Percentiles rank a stretch among this genome's conserved stretches.
These are phyloP conservation scores for Exophiala calicioides DNA, from an alignment of 2,329 filamentous ascomycete genomes.

Conservation along the genomic window DNA sequence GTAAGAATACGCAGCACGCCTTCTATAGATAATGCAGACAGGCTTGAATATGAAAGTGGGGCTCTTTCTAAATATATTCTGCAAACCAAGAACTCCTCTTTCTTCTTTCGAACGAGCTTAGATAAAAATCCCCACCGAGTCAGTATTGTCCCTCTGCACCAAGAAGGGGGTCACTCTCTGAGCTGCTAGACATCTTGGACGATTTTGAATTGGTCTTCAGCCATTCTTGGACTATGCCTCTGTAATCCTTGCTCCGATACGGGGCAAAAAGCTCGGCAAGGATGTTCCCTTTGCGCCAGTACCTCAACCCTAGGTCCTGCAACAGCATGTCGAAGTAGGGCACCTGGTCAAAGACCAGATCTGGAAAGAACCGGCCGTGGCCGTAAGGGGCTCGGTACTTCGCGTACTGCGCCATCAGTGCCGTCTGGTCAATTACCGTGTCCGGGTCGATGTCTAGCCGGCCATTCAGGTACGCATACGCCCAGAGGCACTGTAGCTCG, in stretches of 20 bases:
- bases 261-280: conserved; percentile 40
- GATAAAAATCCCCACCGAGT: too few species aligned
- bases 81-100: too few species aligned
- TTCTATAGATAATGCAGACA: too few species aligned
- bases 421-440: conserved; percentile 55
- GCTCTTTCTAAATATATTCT: too few species aligned
- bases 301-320: conserved; percentile 63
- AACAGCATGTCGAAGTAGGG: conserved; percentile 72
- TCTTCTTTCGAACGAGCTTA: too few species aligned
- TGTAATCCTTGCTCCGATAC: conserved; percentile 45
- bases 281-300: conserved; percentile 38
- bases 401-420: conserved; percentile 68
- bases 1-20: too few species aligned
- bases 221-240: conserved; percentile 45
- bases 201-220: conserved; percentile 26
- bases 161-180: too few species aligned
- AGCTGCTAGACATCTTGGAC: background rate
- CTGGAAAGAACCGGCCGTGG: conserved; percentile 62
- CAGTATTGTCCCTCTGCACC: too few species aligned
- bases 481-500: conserved; percentile 58
- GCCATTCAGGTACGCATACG: conserved; percentile 62
- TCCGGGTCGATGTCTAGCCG: conserved; percentile 40
- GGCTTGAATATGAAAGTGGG: too few species aligned
- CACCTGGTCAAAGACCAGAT: conserved; percentile 74
- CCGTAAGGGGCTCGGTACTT: conserved; percentile 69